These are phyloP conservation scores for Boletus pseudo-olivaceus DNA, from an alignment of 768 basidiomycete genomes.

Conservation along the genomic window DNA sequence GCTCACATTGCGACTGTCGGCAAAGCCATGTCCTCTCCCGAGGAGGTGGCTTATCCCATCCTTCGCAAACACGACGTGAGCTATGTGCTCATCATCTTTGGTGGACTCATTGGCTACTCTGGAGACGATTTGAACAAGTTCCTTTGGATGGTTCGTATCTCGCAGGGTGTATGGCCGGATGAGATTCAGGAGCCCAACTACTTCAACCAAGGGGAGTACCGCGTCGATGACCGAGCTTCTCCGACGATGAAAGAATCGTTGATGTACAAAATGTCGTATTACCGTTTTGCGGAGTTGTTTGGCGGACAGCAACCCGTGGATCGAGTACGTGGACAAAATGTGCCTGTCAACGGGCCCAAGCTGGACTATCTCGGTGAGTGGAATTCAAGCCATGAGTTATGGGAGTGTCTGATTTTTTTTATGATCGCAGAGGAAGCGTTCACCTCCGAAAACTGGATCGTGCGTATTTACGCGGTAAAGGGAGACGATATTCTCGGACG, in stretches of 20 bases:
- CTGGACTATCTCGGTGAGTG: constrained; percentile 83
- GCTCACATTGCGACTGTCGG: constrained; percentile 99
- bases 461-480: constrained; percentile 93
- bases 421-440: constrained; percentile 81
- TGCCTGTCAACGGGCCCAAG: constrained; percentile 75
- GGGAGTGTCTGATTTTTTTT: neutral
- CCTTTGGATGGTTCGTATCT: constrained; percentile 96
- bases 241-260: constrained; percentile 89
- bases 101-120: constrained; percentile 93
- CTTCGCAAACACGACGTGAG: constrained; percentile 96
- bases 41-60: constrained; percentile 96
- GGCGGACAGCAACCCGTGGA: constrained; percentile 73
- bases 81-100: constrained; percentile 96
- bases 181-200: constrained; percentile 95
- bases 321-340: constrained; percentile 82
- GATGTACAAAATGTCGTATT: constrained; percentile 99
- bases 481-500: constrained; percentile 90
- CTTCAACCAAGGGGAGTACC: constrained; percentile 95
- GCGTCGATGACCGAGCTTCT: constrained; percentile 81
- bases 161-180: constrained; percentile 96
- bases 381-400: neutral
- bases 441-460: constrained; percentile 99
- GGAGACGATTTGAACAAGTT: constrained; percentile 99
- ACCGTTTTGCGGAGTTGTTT: constrained; percentile 89
- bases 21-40: constrained; percentile 92